Percentiles rank a stretch among this genome's conserved stretches.
These are phyloP conservation scores for Adenanthera pavonina DNA, from an alignment of 306 rosid genomes.

Conservation along the genomic window DNA sequence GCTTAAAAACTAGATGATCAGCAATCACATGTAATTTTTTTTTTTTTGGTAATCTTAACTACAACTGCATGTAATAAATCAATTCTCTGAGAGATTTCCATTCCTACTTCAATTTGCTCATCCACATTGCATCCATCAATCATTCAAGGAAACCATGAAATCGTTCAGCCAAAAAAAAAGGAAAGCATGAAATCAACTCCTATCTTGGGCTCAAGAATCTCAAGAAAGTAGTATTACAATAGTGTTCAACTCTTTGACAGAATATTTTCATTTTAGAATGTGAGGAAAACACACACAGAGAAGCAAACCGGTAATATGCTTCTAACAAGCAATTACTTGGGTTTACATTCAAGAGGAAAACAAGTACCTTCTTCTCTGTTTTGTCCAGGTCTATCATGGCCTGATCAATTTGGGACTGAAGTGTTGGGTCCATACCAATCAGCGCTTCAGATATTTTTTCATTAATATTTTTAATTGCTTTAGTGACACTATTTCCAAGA, in stretches of 20 bases:
- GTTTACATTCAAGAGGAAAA: constrained; percentile 1
- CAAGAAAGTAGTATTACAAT: constrained; percentile 2
- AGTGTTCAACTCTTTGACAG: constrained; percentile 2
- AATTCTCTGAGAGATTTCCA: not conserved
- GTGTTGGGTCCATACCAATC: constrained; percentile 92
- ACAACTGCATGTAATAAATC: not conserved
- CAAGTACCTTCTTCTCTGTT: constrained; percentile 90
- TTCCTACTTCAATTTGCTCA: not conserved
- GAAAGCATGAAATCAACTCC: constrained; percentile 1
- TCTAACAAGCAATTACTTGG: constrained; percentile 23
- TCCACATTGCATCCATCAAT: constrained; percentile 9
- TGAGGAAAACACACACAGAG: not conserved
- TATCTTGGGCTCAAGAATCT: not conserved
- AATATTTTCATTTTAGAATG: constrained; percentile 21
- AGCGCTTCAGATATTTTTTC: constrained; percentile 90
- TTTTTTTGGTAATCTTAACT: not conserved
- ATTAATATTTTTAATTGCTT: constrained; percentile 84
- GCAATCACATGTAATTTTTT: not conserved
- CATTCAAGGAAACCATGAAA: constrained; percentile 5
- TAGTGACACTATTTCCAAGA: constrained; percentile 84
- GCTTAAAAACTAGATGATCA: not conserved
- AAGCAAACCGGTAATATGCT: constrained; percentile 10
- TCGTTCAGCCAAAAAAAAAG: not conserved
- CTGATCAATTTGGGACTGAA: constrained; percentile 91
- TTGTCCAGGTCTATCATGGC: constrained; percentile 92